Conservation (phyloP, 2,329 filamentous ascomycete genomes). For the Colletotrichum tropicale region DNA sequence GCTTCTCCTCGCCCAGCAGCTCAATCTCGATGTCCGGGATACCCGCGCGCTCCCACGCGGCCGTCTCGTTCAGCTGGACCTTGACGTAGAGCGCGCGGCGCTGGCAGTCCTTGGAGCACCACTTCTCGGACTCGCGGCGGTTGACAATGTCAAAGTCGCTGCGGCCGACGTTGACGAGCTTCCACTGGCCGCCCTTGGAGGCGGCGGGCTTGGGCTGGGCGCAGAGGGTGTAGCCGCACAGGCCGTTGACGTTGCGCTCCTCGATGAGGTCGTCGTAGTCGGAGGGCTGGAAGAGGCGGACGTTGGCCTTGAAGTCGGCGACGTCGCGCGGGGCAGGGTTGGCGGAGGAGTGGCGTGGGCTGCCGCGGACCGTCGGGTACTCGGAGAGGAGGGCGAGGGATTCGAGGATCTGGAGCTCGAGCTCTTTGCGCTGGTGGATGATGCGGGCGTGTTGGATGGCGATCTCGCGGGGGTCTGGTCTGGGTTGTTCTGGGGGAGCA, state of each 20-base stretch:
- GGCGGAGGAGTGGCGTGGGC: slow-evolving; percentile 43
- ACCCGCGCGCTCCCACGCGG: slow-evolving; percentile 80
- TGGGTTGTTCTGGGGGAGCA: slow-evolving; percentile 37
- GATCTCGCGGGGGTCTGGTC: slow-evolving; percentile 59
- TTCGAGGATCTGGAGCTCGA: slow-evolving; percentile 75
- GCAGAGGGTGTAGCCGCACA: slow-evolving; percentile 88
- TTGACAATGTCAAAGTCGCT: slow-evolving; percentile 71
- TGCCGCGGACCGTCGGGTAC: slow-evolving; percentile 45
- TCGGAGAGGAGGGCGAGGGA: slow-evolving; percentile 74
- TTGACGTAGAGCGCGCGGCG: slow-evolving; percentile 83
- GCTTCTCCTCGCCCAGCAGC: slow-evolving; percentile 69
- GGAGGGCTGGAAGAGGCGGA: slow-evolving; percentile 79
- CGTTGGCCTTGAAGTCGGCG: slow-evolving; percentile 65
- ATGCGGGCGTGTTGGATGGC: slow-evolving; percentile 83
- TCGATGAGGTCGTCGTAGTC: slow-evolving; percentile 90
- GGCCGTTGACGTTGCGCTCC: slow-evolving; percentile 83
- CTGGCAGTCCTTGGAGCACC: slow-evolving; percentile 84
- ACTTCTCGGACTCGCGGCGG: slow-evolving; percentile 77
- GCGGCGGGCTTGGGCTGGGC: slow-evolving; percentile 63
- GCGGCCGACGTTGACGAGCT: slow-evolving; percentile 60
- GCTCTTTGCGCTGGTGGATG: slow-evolving; percentile 81
- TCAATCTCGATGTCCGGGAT: slow-evolving; percentile 62
- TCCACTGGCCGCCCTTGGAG: slow-evolving; percentile 66
- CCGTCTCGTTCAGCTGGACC: slow-evolving; percentile 84
- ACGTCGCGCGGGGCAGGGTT: slow-evolving; percentile 63